phyloP scores from a whole-genome alignment of 331 rosid genomes.

The Telfairia occidentalis region DNA sequence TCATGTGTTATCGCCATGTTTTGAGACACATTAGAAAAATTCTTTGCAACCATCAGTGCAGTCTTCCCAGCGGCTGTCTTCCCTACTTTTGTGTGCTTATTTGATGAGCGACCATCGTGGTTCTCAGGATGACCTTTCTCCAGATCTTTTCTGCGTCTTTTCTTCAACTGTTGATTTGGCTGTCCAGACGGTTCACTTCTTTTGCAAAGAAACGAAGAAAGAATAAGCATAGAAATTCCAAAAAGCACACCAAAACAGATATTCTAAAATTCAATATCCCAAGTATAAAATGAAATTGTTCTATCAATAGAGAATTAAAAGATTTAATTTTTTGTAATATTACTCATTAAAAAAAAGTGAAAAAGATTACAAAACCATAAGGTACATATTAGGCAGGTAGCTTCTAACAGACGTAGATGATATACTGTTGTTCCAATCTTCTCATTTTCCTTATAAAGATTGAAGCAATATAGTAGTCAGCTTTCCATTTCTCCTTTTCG shows the following conservation, averaged over 20 bases:
- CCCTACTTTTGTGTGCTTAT: slow-evolving; percentile 48
- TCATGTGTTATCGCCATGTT: slow-evolving; percentile 35
- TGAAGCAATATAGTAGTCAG: neutral
- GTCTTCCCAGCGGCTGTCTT: slow-evolving; percentile 52
- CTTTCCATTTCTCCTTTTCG: neutral
- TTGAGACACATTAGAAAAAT: slow-evolving; percentile 38
- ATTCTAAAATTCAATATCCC: neutral
- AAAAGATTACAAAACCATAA: neutral
- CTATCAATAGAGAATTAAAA: neutral
- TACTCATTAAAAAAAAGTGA: neutral
- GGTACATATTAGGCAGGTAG: neutral
- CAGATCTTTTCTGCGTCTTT: slow-evolving; percentile 81
- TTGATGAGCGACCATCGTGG: slow-evolving; percentile 38
- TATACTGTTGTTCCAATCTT: neutral
- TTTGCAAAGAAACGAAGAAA: slow-evolving; percentile 19
- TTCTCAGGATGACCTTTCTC: slow-evolving; percentile 49
- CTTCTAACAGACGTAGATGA: neutral
- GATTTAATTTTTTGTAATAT: neutral
- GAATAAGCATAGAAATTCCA: slow-evolving; percentile 7
- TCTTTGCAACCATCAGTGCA: slow-evolving; percentile 36
- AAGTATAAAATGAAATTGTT: neutral
- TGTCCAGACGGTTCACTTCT: slow-evolving; percentile 49
- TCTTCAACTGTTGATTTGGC: slow-evolving; percentile 85
- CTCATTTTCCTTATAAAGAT: neutral
- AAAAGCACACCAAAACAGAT: neutral